phyloP scores from a whole-genome alignment of 768 basidiomycete species.

The Rhodotorula sphaerocarpa region DNA sequence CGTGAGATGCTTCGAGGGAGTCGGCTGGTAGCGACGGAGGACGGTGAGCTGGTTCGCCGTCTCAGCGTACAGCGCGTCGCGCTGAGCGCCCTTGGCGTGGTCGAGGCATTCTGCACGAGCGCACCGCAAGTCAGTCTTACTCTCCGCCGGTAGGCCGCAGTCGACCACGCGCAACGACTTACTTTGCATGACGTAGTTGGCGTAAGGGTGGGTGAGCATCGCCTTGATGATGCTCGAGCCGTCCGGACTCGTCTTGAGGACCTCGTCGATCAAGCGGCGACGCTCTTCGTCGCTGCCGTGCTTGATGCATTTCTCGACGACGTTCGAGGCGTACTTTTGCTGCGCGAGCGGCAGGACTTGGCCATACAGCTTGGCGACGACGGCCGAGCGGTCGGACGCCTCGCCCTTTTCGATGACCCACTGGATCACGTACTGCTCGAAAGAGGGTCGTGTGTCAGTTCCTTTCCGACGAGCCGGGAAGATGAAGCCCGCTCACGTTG shows the following conservation, averaged over 20 bases:
- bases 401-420: slow-evolving; percentile 77
- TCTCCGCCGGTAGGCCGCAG: too few relatives aligned
- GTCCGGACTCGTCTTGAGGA: slow-evolving; percentile 59
- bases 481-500: slow-evolving; percentile 44
- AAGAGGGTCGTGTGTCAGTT: background rate
- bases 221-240: slow-evolving; percentile 56
- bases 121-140: background rate
- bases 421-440: slow-evolving; percentile 68
- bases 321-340: slow-evolving; percentile 59
- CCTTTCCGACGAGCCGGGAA: too few relatives aligned
- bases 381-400: slow-evolving; percentile 57
- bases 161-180: background rate
- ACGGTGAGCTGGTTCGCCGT: slow-evolving; percentile 60
- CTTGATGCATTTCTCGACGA: slow-evolving; percentile 45
- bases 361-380: slow-evolving; percentile 64
- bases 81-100: slow-evolving; percentile 64
- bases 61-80: slow-evolving; percentile 55
- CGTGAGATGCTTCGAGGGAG: slow-evolving; percentile 69
- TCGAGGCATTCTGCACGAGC: slow-evolving; percentile 49
- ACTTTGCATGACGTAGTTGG: slow-evolving; percentile 40
- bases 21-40: slow-evolving; percentile 61
- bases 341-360: slow-evolving; percentile 70
- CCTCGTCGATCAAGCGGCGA: slow-evolving; percentile 66
- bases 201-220: slow-evolving; percentile 81
- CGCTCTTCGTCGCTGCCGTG: slow-evolving; percentile 52